Conservation (phyloP, 2,329 filamentous ascomycete genomes). For the Trichoderma atrobrunneum region DNA sequence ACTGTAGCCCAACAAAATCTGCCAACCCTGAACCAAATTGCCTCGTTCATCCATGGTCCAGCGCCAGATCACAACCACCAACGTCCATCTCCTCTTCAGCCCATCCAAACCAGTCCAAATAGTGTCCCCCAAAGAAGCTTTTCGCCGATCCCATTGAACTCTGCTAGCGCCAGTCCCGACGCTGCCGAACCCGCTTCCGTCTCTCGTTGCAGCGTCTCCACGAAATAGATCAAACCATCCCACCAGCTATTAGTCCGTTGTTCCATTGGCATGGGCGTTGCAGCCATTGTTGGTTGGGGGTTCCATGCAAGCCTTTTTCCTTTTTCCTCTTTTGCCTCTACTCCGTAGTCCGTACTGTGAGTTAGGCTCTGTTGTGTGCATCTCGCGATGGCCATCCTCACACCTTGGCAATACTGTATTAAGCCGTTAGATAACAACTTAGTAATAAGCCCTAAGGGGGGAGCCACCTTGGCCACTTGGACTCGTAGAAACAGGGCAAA, state of each 20-base stretch:
- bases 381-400: not conserved
- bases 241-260: not conserved
- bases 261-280: not conserved
- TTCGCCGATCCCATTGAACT: not conserved
- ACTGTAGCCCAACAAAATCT: not conserved
- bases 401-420: not conserved
- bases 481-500: not conserved
- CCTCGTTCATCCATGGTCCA: not conserved
- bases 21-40: not conserved
- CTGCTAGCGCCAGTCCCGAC: conserved; percentile 14
- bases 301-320: not conserved
- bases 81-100: not conserved
- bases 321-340: not conserved
- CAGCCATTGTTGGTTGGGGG: not conserved
- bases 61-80: not conserved
- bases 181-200: conserved; percentile 6
- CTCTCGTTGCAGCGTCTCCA: not conserved
- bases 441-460: conserved; percentile 3
- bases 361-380: not conserved
- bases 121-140: conserved; percentile 1
- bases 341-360: not conserved
- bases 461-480: not conserved
- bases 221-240: not conserved
- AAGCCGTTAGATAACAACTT: not conserved
- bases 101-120: not conserved